phyloP scores from a whole-genome alignment of 352 stramenopile genomes.

The Globisporangium perplexum region DNA sequence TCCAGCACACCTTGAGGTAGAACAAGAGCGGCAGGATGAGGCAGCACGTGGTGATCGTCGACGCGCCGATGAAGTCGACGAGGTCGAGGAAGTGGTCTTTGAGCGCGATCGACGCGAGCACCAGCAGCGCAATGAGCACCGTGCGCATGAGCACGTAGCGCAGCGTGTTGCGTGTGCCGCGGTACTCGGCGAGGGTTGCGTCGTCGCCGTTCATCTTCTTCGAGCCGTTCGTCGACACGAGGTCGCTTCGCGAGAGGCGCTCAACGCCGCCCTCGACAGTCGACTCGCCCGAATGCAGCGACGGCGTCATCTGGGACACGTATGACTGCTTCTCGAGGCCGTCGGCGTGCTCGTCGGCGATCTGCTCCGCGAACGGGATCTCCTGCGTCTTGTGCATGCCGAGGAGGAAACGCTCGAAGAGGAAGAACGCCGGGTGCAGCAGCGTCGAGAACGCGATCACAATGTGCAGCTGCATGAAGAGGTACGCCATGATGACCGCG shows the following conservation, averaged over 20 bases:
- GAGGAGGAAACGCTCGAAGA: slow-evolving; percentile 35
- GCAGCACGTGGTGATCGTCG: slow-evolving; percentile 16
- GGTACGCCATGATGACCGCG: slow-evolving; percentile 30
- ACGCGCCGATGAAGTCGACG: slow-evolving; percentile 25
- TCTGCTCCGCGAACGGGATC: neutral
- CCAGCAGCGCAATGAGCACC: slow-evolving; percentile 15
- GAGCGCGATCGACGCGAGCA: neutral
- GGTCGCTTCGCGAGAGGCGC: no score
- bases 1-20: slow-evolving; percentile 27
- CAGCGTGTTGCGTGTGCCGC: slow-evolving; percentile 12
- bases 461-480: slow-evolving; percentile 49
- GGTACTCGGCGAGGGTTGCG: slow-evolving; percentile 6
- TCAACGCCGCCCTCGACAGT: no score
- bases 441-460: slow-evolving; percentile 42
- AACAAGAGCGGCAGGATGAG: slow-evolving; percentile 28
- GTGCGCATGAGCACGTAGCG: slow-evolving; percentile 18
- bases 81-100: slow-evolving; percentile 18
- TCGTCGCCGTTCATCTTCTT: no score
- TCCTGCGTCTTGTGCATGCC: slow-evolving; percentile 26
- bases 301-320: slow-evolving; percentile 6
- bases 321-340: no score
- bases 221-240: no score
- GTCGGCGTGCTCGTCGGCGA: no score
- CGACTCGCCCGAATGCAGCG: neutral
- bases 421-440: slow-evolving; percentile 43